Evolutionary conservation across 441 rosid genomes (phyloP).

Genomic region (Gossypium trilobum): DNA sequence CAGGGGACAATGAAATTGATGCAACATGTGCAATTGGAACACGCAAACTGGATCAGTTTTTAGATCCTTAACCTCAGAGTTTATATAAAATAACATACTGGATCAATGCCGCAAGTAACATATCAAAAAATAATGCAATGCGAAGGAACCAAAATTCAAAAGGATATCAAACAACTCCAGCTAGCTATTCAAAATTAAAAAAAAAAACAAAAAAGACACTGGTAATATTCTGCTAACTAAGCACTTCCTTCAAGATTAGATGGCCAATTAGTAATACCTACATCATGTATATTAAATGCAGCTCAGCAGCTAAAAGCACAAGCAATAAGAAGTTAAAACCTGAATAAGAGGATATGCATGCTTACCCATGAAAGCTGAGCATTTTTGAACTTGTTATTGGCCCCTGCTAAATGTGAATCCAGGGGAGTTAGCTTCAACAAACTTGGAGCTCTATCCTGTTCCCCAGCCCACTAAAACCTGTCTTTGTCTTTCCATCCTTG

Average conservation of each 20-base stretch:
- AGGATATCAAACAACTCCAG: not conserved
- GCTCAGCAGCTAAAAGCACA: not conserved
- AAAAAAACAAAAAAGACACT: not conserved
- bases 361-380: slow-evolving; percentile 95
- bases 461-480: slow-evolving; percentile 88
- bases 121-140: not conserved
- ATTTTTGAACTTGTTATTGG: slow-evolving; percentile 61
- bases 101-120: not conserved
- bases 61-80: not conserved
- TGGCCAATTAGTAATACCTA: not conserved
- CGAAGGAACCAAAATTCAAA: not conserved
- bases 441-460: slow-evolving; percentile 83
- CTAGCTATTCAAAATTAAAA: not conserved
- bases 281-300: not conserved
- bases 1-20: no score
- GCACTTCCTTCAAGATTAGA: slow-evolving; percentile 1
- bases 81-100: not conserved
- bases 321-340: not conserved
- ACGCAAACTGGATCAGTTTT: not conserved
- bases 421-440: slow-evolving; percentile 74
- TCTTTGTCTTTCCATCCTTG: slow-evolving; percentile 71
- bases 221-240: not conserved
- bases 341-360: slow-evolving; percentile 7
- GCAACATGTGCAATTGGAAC: no score
- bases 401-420: slow-evolving; percentile 84